phyloP scores from a whole-genome alignment of 2,329 filamentous ascomycete genomes.

The Verticillium tricorpus region DNA sequence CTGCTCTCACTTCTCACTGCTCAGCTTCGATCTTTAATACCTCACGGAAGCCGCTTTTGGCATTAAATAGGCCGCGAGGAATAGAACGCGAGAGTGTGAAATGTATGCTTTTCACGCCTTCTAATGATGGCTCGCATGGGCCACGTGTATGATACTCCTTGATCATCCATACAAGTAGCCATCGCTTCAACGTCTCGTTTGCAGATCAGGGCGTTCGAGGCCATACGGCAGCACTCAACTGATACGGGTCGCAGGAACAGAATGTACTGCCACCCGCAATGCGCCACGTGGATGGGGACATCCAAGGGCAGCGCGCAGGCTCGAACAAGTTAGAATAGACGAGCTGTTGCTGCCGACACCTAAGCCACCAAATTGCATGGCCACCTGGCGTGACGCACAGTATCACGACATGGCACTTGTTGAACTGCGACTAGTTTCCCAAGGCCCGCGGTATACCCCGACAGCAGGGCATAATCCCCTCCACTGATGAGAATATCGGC shows the following conservation, averaged over 20 bases:
- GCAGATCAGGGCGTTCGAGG: too few relatives aligned
- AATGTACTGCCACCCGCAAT: not conserved
- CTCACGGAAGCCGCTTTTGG: too few relatives aligned
- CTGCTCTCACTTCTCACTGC: too few relatives aligned
- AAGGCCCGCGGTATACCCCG: not conserved
- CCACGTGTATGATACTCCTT: too few relatives aligned
- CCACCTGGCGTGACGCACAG: not conserved
- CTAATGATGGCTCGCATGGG: too few relatives aligned
- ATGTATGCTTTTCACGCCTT: too few relatives aligned
- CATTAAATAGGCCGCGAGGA: too few relatives aligned
- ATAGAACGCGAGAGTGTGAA: too few relatives aligned
- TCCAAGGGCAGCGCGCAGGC: not conserved
- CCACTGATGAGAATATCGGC: not conserved
- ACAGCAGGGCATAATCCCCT: not conserved
- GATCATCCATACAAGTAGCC: too few relatives aligned
- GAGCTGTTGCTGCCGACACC: not conserved
- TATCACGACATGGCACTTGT: not conserved
- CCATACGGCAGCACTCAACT: too few relatives aligned
- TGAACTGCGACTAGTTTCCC: not conserved
- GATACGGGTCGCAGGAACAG: not conserved
- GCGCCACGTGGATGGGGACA: not conserved
- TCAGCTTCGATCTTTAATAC: too few relatives aligned
- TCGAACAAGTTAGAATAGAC: not conserved
- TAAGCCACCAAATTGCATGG: not conserved
- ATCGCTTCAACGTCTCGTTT: too few relatives aligned